Percentiles rank a stretch among this genome's conserved stretches.
Evolutionary conservation across 768 basidiomycete species (phyloP).

Genomic region (Cystobasidium ongulense): DNA sequence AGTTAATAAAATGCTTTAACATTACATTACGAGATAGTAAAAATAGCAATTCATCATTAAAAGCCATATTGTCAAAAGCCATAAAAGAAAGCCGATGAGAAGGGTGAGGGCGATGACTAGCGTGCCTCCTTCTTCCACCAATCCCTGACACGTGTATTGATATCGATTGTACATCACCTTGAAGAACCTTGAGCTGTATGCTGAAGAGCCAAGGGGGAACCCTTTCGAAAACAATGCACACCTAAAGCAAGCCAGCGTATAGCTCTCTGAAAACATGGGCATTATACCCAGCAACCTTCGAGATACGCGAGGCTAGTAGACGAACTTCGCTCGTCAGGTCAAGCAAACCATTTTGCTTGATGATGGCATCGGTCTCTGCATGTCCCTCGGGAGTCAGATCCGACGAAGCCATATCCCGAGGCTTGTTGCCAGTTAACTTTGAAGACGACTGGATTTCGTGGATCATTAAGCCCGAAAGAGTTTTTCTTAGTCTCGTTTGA

Average conservation of each 20-base stretch:
- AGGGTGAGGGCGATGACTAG: no score
- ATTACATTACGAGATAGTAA: neutral
- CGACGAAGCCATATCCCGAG: neutral
- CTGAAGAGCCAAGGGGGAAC: no score
- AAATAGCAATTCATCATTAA: no score
- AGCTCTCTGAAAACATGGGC: neutral
- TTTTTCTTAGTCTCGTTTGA: conserved; percentile 23
- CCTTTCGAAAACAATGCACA: neutral
- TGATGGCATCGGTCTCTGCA: neutral
- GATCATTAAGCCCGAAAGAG: conserved; percentile 10
- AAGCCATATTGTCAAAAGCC: no score
- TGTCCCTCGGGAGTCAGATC: conserved; percentile 6
- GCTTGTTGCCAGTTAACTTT: neutral
- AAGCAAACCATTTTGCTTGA: conserved; percentile 56
- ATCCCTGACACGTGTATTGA: no score
- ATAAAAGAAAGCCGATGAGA: no score
- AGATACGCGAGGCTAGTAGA: conserved; percentile 61
- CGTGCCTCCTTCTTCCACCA: no score
- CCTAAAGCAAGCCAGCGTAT: neutral
- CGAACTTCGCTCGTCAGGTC: conserved; percentile 62
- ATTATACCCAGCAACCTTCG: conserved; percentile 50
- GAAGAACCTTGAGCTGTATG: no score
- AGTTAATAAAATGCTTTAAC: neutral
- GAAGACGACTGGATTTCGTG: conserved; percentile 26
- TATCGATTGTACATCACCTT: no score